Base-by-base conservation (phyloP, 352 stramenopile species). In the Heterotrichella gracilis region DNA sequence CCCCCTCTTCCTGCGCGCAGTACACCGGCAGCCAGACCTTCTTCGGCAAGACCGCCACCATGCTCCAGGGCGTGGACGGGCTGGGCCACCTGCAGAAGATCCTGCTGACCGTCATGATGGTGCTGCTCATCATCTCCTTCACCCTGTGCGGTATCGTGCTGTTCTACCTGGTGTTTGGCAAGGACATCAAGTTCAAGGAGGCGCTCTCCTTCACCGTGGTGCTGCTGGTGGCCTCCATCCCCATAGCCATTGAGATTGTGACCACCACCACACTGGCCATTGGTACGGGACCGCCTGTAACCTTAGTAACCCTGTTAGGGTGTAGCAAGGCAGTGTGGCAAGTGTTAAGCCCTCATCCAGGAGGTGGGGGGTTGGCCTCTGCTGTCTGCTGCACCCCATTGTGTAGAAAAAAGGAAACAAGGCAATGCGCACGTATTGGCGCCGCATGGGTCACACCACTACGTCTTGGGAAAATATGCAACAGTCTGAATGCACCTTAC, bases 211-310 rank as follows among this genome's bases (percentile, higher is more conserved):
- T 93, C 70, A 78, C 79, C 24, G 78, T 94, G 19, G 82, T 93
- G 41, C 76, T 95, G 25, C 78, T 94, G 17, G 80, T 94, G 3
- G 84, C 85, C 2, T 86, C 79, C 17, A 92, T 94, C 75, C 88
- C 88, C 25, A 84, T 95, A 32, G 84, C 86, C 22, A 91, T 94
- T 79, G 83, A 90, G 64, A 83, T 91, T 22, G 84, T 94, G 39
- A 86, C 77, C 69, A 90, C 84, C 67, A 89, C 85, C n/a, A 90
- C 85, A 0, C 82, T 94, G 74, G 86, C 85, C 3, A 77, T 94
- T 25, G 88, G 88, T 21, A 89, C 85, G n/a, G n/a, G n/a, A n/a
- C n/a, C n/a, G n/a, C n/a, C n/a, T n/a, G n/a, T n/a, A n/a, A n/a
- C n/a, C n/a, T n/a, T n/a, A n/a, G n/a, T n/a, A n/a, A n/a, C n/a